Evolutionary conservation across 768 basidiomycete genomes (phyloP).

Genomic region (Polyporus arcularius): DNA sequence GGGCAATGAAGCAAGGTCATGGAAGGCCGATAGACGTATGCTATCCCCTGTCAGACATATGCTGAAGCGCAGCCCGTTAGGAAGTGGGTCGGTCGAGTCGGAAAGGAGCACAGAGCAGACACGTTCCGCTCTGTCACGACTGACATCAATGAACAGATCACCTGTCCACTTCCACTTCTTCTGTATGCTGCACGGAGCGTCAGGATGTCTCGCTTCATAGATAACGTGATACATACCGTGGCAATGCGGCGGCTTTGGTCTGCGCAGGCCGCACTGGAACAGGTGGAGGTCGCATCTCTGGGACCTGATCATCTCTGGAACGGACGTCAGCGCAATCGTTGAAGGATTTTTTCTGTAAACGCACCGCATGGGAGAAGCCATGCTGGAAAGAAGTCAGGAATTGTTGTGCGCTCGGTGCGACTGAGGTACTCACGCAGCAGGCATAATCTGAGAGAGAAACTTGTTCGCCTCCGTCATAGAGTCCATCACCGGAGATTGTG

Average conservation of each 20-base stretch:
- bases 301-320: conserved; percentile 6
- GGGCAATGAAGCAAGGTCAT: conserved; percentile 48
- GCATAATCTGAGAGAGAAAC: conserved; percentile 44
- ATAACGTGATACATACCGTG: conserved; percentile 1
- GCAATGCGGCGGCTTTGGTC: neutral
- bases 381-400: conserved; percentile 17
- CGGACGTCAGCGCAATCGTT: neutral
- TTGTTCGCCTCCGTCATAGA: conserved; percentile 30
- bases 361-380: conserved; percentile 30
- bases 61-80: conserved; percentile 50
- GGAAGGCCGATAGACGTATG: conserved; percentile 48
- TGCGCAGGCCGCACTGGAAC: neutral
- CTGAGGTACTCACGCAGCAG: conserved; percentile 36
- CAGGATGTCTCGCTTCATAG: neutral
- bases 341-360: neutral
- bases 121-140: conserved; percentile 38
- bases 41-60: conserved; percentile 44
- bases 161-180: conserved; percentile 72
- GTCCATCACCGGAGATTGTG: conserved; percentile 10
- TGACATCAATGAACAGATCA: conserved; percentile 45
- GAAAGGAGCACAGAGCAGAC: conserved; percentile 52
- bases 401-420: neutral
- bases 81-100: conserved; percentile 43
- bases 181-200: conserved; percentile 41
- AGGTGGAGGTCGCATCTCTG: conserved; percentile 2